Base-by-base conservation (phyloP, 2,329 filamentous ascomycete genomes). In the Talaromyces atroroseus region DNA sequence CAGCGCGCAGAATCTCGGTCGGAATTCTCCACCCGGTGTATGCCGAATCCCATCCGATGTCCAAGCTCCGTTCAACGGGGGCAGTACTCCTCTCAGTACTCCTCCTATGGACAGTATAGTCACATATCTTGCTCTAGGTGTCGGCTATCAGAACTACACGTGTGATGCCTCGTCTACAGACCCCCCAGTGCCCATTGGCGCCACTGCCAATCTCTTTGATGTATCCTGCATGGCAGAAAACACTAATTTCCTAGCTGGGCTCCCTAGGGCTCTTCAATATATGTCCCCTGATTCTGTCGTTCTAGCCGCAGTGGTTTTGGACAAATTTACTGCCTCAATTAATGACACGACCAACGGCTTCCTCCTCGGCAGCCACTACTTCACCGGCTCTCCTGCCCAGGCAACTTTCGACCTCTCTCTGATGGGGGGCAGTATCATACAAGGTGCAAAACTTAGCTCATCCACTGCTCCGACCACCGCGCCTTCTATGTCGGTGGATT, bases 101-200 rank as follows among this genome's bases (percentile, higher is more conserved):
- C 71, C 71, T 10, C 61, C 65, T 2, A 40, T 54, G 6, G 61
- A 61, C 18, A 54, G 72, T 38, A 63, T 59, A 8, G 73, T 80
- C 49, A 69, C 76, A 56, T 72, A 76, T 59, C 64, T 80, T 50
- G 73, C 74, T 5, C 60, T 78, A 20, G 79, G 78, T 54, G 67
- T 71, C 23, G 79, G 79, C 40, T 78, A 75, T 12, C 78, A 81
- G 59, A 80, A 80, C 68, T 81, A 79, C 63, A 76, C 74, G 16
- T 80, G 78, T 60, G 49, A 61, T 2, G 61, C 69, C 36, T 61
- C 62, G 34, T 54, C 64, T 6, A 59, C 60, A 3, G 62, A 68
- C 0, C 52, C 64, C 11, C 77, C 78, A 14, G 58, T 63, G 14
- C 63, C 75, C 8, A 64, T 73, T 36, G 77, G 76, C 10, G 78